Conservation (phyloP, 257 asterid species). For the Solanum tarijense region DNA sequence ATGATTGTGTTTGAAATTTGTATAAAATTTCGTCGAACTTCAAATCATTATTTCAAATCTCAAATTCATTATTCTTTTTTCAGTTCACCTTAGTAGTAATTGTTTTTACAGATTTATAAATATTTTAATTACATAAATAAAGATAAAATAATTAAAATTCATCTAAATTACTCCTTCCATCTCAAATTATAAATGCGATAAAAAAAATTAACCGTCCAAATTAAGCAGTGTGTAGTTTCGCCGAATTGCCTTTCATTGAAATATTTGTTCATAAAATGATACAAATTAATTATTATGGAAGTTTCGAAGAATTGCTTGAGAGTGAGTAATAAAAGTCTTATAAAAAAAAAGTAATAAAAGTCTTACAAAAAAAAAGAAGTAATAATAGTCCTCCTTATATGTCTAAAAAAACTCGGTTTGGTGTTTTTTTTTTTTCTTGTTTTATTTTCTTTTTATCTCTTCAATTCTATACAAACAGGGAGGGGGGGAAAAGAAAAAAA, state of each 20-base stretch:
- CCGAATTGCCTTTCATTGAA: background rate
- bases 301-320: background rate
- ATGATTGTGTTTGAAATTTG: background rate
- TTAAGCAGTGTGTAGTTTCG: background rate
- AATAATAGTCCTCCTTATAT: background rate
- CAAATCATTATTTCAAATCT: background rate
- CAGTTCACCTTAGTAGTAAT: background rate
- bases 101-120: background rate
- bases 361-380: background rate
- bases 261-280: background rate
- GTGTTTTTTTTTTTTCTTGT: background rate
- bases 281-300: background rate
- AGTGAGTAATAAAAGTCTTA: background rate
- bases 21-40: background rate
- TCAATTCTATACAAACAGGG: background rate
- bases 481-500: background rate
- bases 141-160: background rate
- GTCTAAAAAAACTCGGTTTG: background rate
- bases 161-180: background rate
- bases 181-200: background rate
- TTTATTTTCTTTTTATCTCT: background rate
- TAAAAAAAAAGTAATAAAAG: background rate
- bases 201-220: background rate
- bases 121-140: background rate
- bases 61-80: too few species aligned